Conservation (phyloP, 2,329 filamentous ascomycete species). For the Colletotrichum nymphaeae region DNA sequence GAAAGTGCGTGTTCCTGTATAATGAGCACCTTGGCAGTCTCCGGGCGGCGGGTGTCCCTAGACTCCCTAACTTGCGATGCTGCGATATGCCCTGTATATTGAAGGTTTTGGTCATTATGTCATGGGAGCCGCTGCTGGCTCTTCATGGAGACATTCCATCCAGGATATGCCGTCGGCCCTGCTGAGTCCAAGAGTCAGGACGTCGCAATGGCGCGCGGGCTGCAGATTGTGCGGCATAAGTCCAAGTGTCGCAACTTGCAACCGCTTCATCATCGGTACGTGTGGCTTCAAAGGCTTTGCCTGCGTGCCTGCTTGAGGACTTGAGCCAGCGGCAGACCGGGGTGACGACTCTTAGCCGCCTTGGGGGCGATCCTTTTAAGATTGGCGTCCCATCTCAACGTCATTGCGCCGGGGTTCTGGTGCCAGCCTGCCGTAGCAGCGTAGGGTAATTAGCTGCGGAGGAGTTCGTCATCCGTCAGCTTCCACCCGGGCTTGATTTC, state of each 20-base stretch:
- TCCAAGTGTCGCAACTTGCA: conserved; percentile 5
- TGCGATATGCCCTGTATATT: neutral
- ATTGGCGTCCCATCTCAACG: conserved; percentile 32
- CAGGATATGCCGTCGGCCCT: conserved; percentile 1
- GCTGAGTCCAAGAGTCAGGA: conserved; percentile 19
- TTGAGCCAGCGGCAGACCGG: conserved; percentile 13
- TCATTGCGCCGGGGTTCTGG: conserved; percentile 20
- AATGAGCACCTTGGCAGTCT: neutral
- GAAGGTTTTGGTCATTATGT: conserved; percentile 27
- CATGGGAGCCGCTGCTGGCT: conserved; percentile 18
- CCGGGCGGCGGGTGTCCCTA: neutral
- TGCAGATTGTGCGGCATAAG: conserved; percentile 5
- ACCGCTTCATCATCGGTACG: neutral
- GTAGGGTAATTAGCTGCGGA: conserved; percentile 3
- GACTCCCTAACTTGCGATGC: conserved; percentile 3
- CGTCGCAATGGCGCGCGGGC: conserved; percentile 6
- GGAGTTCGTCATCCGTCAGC: conserved; percentile 24
- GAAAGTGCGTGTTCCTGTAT: neutral
- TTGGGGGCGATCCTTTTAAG: conserved; percentile 25
- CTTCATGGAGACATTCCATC: neutral
- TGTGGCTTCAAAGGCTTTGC: neutral
- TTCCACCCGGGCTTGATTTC: neutral
- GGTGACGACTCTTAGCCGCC: conserved; percentile 14
- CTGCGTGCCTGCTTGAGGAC: neutral
- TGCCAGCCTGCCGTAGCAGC: neutral